Conservation (phyloP, 1,284 basidiomycete genomes). For the Boletellus deceptivus region DNA sequence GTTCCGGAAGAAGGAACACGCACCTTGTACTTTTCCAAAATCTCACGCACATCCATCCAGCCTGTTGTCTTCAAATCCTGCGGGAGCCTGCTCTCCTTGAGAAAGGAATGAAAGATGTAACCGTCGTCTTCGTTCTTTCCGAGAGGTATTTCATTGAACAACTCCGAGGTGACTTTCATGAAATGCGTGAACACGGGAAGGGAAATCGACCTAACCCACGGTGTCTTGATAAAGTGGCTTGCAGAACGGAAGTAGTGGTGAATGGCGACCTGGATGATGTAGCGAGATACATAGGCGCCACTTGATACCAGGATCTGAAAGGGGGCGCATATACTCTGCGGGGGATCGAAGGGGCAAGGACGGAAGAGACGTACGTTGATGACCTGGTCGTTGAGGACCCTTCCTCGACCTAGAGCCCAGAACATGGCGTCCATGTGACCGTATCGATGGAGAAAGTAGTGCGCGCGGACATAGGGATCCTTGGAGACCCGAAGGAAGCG, state of each 20-base stretch:
- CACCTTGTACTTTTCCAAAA: slow-evolving; percentile 68
- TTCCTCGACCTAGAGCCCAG: slow-evolving; percentile 66
- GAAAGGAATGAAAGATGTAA: slow-evolving; percentile 55
- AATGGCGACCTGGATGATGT: slow-evolving; percentile 70
- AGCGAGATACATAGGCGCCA: slow-evolving; percentile 73
- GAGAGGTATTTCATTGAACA: slow-evolving; percentile 62
- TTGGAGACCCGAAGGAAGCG: slow-evolving; percentile 61
- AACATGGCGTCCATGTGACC: slow-evolving; percentile 67
- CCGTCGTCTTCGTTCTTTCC: slow-evolving; percentile 75
- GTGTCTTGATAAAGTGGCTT: slow-evolving; percentile 67
- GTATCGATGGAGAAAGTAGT: slow-evolving; percentile 71
- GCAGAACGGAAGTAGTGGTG: slow-evolving; percentile 73
- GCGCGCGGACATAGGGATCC: slow-evolving; percentile 70
- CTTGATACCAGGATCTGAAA: slow-evolving; percentile 65
- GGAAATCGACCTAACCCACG: slow-evolving; percentile 65
- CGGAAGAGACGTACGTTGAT: slow-evolving; percentile 56
- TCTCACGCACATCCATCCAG: slow-evolving; percentile 61
- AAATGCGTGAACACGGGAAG: slow-evolving; percentile 62
- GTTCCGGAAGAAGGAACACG: slow-evolving; percentile 20
- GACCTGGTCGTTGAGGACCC: slow-evolving; percentile 59
- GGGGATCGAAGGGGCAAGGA: not conserved
- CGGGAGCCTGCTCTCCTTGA: slow-evolving; percentile 65
- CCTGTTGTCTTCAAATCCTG: slow-evolving; percentile 50
- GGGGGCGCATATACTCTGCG: slow-evolving; percentile 24
- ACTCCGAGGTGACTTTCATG: slow-evolving; percentile 52